Percentiles rank a stretch among this genome's conserved stretches.
These are phyloP conservation scores for Claviceps pazoutovae DNA, from an alignment of 2,329 filamentous ascomycete species.

Conservation along the genomic window DNA sequence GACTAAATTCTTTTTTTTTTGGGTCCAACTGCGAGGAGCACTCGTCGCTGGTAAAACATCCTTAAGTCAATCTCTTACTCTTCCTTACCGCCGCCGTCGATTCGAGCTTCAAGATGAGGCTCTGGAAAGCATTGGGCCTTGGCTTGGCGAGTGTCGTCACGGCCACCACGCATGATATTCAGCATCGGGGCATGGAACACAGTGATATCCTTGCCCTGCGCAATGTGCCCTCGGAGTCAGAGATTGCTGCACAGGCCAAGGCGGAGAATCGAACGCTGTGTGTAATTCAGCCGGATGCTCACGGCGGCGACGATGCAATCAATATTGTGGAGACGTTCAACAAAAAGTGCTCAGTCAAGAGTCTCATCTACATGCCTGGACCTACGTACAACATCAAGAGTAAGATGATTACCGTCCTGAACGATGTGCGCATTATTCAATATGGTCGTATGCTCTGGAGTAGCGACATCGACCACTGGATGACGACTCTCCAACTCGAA, in stretches of 20 bases:
- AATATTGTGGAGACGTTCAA: conserved; percentile 20
- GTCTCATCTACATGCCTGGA: conserved; percentile 20
- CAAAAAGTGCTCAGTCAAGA: conserved; percentile 14
- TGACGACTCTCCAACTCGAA: conserved; percentile 29
- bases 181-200: conserved; percentile 1
- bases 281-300: conserved; percentile 13
- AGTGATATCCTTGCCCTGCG: not conserved
- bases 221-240: not conserved
- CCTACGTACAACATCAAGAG: conserved; percentile 20
- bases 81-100: not conserved
- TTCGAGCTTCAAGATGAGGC: not conserved
- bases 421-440: conserved; percentile 30
- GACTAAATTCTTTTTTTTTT: not conserved
- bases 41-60: not conserved
- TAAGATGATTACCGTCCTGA: conserved; percentile 21
- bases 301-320: conserved; percentile 18
- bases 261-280: conserved; percentile 13
- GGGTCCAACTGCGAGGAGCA: not conserved
- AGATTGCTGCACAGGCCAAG: conserved; percentile 6
- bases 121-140: not conserved
- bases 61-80: not conserved
- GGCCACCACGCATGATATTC: not conserved
- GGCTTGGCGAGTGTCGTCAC: not conserved
- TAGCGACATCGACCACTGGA: conserved; percentile 36
- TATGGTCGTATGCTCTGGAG: conserved; percentile 25